These are phyloP conservation scores for Chalaropsis thielavioides DNA, from an alignment of 2,329 filamentous ascomycete genomes.

Conservation along the genomic window DNA sequence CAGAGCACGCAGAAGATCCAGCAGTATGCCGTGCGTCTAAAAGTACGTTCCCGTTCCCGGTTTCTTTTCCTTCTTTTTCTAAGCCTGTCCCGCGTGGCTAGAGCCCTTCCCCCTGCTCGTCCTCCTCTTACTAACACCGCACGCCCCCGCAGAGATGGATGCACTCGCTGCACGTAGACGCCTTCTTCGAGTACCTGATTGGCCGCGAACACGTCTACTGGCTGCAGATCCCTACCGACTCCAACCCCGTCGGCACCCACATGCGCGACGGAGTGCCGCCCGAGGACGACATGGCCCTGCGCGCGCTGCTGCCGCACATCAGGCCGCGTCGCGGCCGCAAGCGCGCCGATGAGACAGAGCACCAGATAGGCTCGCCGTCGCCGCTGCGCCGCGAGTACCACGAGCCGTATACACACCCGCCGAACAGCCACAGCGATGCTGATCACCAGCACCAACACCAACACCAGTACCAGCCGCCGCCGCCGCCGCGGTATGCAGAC, in stretches of 20 bases:
- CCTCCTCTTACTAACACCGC: background rate
- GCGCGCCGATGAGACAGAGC: slow-evolving; percentile 47
- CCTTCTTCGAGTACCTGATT: slow-evolving; percentile 83
- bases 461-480: no score
- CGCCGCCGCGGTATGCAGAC: slow-evolving; percentile 27
- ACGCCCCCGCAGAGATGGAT: slow-evolving; percentile 59
- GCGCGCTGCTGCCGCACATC: slow-evolving; percentile 68
- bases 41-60: slow-evolving; percentile 41
- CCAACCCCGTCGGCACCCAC: slow-evolving; percentile 46
- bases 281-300: slow-evolving; percentile 78
- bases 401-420: background rate
- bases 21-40: slow-evolving; percentile 83
- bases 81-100: no score
- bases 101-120: no score
- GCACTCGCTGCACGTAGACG: slow-evolving; percentile 89
- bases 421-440: background rate
- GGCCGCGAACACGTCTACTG: slow-evolving; percentile 55
- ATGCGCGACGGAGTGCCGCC: slow-evolving; percentile 68
- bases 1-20: slow-evolving; percentile 89
- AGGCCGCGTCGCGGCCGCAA: slow-evolving; percentile 47
- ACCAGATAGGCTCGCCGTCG: slow-evolving; percentile 38
- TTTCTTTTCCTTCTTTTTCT: no score
- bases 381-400: slow-evolving; percentile 40
- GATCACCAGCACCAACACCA: background rate
- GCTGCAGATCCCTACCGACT: slow-evolving; percentile 53